phyloP scores from a whole-genome alignment of 2,329 filamentous ascomycete species.

The Fusarium tjaetaba region DNA sequence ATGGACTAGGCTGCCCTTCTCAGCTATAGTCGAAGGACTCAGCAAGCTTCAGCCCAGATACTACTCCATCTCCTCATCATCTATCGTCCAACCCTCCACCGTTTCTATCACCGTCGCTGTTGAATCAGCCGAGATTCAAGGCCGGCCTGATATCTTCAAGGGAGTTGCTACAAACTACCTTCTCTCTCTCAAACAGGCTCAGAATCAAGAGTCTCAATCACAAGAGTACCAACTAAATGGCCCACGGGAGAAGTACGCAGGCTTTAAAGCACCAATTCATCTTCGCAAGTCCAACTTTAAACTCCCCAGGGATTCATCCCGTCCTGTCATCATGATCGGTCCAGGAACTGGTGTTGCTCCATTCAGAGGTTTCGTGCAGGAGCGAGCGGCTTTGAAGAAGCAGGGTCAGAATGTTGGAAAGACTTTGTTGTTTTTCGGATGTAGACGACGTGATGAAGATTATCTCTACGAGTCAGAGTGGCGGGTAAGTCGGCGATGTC shows the following conservation, averaged over 20 bases:
- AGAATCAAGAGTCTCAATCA: neutral
- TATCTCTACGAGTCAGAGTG: neutral
- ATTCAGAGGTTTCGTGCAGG: constrained; percentile 8
- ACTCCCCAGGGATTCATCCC: neutral
- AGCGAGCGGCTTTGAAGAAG: neutral
- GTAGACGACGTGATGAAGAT: neutral
- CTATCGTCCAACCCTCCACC: neutral
- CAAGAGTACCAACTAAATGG: neutral
- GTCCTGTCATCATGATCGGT: constrained; percentile 10
- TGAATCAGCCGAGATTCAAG: neutral
- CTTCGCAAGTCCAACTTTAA: constrained; percentile 13
- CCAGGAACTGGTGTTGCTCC: constrained; percentile 16
- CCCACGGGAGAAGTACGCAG: neutral
- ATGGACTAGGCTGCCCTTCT: neutral
- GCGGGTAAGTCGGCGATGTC: neutral
- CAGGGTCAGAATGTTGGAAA: neutral
- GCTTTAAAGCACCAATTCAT: neutral
- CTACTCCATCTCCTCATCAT: constrained; percentile 30
- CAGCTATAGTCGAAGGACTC: constrained; percentile 6
- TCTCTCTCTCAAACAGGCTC: constrained; percentile 3
- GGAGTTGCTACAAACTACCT: constrained; percentile 15
- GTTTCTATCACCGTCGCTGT: constrained; percentile 13
- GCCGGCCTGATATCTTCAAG: neutral
- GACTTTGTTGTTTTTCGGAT: constrained; percentile 3
- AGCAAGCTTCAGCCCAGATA: constrained; percentile 19